Conservation (phyloP, 1,284 basidiomycete genomes). For the Cutaneotrichosporon sp. region DNA sequence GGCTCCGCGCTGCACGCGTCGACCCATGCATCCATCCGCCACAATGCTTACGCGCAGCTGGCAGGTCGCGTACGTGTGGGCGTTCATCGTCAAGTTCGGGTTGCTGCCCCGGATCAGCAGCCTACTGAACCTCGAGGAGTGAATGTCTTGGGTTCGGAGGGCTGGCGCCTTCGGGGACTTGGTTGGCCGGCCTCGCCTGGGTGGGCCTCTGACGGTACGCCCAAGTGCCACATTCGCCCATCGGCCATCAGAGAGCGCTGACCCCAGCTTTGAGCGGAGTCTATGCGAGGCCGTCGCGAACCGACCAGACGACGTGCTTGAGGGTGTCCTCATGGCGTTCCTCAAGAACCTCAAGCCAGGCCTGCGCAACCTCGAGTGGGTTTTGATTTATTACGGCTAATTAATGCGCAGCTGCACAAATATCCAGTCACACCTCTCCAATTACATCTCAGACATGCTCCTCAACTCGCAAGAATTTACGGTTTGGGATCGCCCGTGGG, state of each 20-base stretch:
- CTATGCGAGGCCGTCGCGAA: conserved; percentile 43
- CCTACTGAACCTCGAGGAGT: conserved; percentile 46
- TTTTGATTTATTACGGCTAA: neutral
- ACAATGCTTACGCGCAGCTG: conserved; percentile 32
- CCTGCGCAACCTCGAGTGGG: conserved; percentile 15
- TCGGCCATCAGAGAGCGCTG: neutral
- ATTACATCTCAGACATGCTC: conserved; percentile 43
- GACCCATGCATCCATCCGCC: conserved; percentile 3
- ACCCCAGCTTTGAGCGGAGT: conserved; percentile 42
- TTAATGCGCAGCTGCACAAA: conserved; percentile 37
- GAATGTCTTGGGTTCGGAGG: conserved; percentile 20
- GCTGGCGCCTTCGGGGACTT: neutral
- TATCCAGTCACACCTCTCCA: conserved; percentile 41
- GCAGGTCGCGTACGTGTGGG: conserved; percentile 51
- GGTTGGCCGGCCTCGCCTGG: neutral
- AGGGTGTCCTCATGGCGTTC: conserved; percentile 45
- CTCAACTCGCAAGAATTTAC: conserved; percentile 43
- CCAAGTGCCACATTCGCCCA: conserved; percentile 20
- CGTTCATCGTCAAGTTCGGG: conserved; percentile 49
- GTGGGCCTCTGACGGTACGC: conserved; percentile 2
- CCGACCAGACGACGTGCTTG: conserved; percentile 48
- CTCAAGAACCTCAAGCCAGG: conserved; percentile 36
- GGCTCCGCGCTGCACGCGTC: neutral
- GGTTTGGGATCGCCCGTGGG: conserved; percentile 49
- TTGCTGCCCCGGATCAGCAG: conserved; percentile 32